Evolutionary conservation across 208 protist genomes (phyloP).

Genomic region (Trypanosoma rangeli): DNA sequence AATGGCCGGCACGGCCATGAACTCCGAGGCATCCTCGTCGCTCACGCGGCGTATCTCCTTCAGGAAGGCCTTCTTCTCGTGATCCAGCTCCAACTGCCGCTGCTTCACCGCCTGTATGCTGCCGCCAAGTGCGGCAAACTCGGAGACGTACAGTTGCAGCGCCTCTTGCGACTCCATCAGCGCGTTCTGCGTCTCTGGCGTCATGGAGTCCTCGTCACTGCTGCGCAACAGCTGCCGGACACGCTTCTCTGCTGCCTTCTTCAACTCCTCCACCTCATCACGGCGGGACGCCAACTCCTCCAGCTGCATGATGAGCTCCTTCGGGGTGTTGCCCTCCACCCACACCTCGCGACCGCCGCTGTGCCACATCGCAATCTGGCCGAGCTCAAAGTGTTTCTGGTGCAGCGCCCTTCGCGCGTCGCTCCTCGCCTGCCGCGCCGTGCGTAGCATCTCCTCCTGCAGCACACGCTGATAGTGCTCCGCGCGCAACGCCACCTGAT

Average conservation of each 20-base stretch:
- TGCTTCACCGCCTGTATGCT: constrained; percentile 36
- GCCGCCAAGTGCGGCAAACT: constrained; percentile 52
- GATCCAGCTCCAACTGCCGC: constrained; percentile 47
- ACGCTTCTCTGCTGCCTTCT: constrained; percentile 52
- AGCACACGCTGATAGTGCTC: constrained; percentile 51
- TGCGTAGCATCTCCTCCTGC: constrained; percentile 50
- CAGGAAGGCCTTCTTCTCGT: constrained; percentile 75
- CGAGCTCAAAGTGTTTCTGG: constrained; percentile 72
- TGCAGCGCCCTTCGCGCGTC: constrained; percentile 64
- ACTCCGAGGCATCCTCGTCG: constrained; percentile 80
- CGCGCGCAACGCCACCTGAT: constrained; percentile 26
- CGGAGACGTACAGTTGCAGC: constrained; percentile 47
- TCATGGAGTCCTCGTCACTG: constrained; percentile 55
- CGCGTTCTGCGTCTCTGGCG: constrained; percentile 35
- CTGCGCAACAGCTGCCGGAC: constrained; percentile 55
- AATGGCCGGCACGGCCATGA: constrained; percentile 43
- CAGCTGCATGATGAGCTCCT: constrained; percentile 46
- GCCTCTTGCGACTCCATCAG: constrained; percentile 57
- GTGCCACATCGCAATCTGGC: constrained; percentile 61
- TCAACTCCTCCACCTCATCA: constrained; percentile 54
- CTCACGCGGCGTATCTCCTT: constrained; percentile 80
- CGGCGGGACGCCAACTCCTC: constrained; percentile 38
- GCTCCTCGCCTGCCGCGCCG: constrained; percentile 36
- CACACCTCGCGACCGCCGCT: constrained; percentile 61
- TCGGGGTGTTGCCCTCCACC: constrained; percentile 64